Percentiles rank a stretch among this genome's conserved stretches.
Conservation (phyloP, 208 protist genomes). For the Crithidia acanthocephali region DNA sequence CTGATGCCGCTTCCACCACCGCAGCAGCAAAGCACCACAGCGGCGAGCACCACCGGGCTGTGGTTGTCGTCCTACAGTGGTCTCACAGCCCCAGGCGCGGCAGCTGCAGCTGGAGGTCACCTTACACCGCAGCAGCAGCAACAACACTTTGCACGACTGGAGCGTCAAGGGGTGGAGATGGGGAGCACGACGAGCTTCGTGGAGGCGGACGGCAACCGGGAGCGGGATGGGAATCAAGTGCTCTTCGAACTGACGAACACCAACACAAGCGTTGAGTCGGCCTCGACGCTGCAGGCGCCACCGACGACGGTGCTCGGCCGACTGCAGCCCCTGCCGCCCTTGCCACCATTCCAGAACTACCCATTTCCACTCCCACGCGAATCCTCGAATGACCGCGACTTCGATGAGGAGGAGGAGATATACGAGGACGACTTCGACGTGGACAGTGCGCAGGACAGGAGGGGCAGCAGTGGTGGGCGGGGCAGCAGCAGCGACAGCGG, state of each 20-base stretch:
- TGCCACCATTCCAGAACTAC: slow-evolving; percentile 18
- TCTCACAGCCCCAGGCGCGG: no score
- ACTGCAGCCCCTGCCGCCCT: slow-evolving; percentile 8
- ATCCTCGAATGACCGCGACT: slow-evolving; percentile 3
- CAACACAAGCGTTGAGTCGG: background rate
- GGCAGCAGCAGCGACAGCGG: background rate
- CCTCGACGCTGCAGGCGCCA: background rate
- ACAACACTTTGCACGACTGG: background rate
- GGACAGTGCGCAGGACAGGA: background rate
- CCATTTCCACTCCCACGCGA: slow-evolving; percentile 17
- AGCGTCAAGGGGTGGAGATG: background rate
- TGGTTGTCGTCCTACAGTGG: no score
- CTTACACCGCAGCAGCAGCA: no score
- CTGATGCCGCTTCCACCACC: background rate
- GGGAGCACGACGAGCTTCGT: slow-evolving; percentile 1
- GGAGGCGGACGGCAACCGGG: background rate
- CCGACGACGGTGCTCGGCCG: slow-evolving; percentile 9
- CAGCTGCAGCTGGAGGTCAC: no score
- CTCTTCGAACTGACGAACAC: background rate
- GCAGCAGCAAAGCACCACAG: no score
- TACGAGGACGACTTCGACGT: slow-evolving; percentile 9
- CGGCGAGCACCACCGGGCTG: no score
- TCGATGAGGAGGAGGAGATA: background rate
- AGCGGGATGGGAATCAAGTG: background rate
- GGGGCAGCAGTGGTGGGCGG: background rate